Conservation (phyloP, 345 rosid genomes). For the Eucalyptus urophylla region DNA sequence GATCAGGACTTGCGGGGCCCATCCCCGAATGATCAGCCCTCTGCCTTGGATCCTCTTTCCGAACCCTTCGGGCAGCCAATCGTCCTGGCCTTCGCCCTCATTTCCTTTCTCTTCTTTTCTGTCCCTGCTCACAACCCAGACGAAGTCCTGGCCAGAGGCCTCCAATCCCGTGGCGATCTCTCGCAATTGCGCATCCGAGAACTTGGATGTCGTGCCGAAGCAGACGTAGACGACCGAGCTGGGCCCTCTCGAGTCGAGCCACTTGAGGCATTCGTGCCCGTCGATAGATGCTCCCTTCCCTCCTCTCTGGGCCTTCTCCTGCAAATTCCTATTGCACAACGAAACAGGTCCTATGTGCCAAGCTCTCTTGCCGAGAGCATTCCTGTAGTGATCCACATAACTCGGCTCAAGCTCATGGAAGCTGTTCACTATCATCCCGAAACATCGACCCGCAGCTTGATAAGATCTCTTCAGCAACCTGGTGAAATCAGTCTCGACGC, state of each 20-base stretch:
- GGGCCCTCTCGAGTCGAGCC: constrained; percentile 20
- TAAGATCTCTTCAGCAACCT: not conserved
- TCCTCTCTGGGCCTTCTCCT: constrained; percentile 12
- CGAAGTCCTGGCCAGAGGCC: constrained; percentile 20
- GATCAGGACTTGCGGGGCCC: constrained; percentile 56
- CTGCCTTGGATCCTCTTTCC: constrained; percentile 14
- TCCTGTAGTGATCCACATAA: not conserved
- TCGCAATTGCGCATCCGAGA: constrained; percentile 9
- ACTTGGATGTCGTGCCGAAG: constrained; percentile 23
- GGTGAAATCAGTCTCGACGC: not conserved
- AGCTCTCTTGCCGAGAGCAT: not conserved
- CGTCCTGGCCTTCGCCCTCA: constrained; percentile 2
- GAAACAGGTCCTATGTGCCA: constrained; percentile 5
- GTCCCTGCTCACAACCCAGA: constrained; percentile 32
- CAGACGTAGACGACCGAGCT: constrained; percentile 28
- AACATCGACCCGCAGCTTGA: not conserved
- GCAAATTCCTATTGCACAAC: not conserved
- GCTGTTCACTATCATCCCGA: not conserved
- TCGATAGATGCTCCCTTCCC: constrained; percentile 1
- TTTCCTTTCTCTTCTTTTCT: not conserved
- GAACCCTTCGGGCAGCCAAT: constrained; percentile 27
- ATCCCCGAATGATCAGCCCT: constrained; percentile 43
- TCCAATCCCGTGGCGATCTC: constrained; percentile 33
- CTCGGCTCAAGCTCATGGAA: constrained; percentile 6
- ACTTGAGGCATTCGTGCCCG: constrained; percentile 21